Base-by-base conservation (phyloP, 2,329 filamentous ascomycete species). In the Ophioceras dolichostomum region DNA sequence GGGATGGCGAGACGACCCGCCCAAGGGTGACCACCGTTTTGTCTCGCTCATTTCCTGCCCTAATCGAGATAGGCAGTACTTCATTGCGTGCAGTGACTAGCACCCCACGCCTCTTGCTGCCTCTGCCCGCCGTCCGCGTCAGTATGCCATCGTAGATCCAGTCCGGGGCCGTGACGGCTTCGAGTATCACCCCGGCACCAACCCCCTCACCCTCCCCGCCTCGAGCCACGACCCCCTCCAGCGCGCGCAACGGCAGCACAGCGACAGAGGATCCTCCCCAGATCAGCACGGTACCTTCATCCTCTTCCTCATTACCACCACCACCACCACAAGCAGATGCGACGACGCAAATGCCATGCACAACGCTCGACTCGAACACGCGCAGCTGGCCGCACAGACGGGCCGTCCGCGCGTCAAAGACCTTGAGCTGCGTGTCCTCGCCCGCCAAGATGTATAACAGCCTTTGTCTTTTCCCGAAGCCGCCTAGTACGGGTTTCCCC, bases 1-100 rank as follows among this genome's bases (percentile, higher is more conserved):
- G 73, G 7, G 88, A 82, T 13, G 79, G 78, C 10, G 68, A 62
- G 2, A 76, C 21, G 13, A 19, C 51, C 2, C 64, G 60, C 5
- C 67, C 66, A 12, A 79, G 24, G 12, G 18, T 19, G 26, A 59
- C 2, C n/a, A n/a, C n/a, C n/a, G n/a, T n/a, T n/a, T n/a, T n/a
- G n/a, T n/a, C n/a, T n/a, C n/a, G n/a, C 22, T 26, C 22, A 12
- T 8, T 7, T 12, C 8, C 22, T 62, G 42, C 12, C 68, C 53
- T 1, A 36, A 27, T 2, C 36, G 36, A 9, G 16, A 82, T 54
- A 21, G 65, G 65, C 6, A 84, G 56, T 5, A 93, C 65, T 35
- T 85, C 79, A 64, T 96, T 95, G 57, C 96, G 88, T 2, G 89
- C 86, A 2, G 87, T 94, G 13, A 93, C 66, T 10, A 91, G 57